Percentiles rank a stretch among this genome's conserved stretches.
Conservation (phyloP, 73 alveolate genomes). For the Paramecium biaurelia region DNA sequence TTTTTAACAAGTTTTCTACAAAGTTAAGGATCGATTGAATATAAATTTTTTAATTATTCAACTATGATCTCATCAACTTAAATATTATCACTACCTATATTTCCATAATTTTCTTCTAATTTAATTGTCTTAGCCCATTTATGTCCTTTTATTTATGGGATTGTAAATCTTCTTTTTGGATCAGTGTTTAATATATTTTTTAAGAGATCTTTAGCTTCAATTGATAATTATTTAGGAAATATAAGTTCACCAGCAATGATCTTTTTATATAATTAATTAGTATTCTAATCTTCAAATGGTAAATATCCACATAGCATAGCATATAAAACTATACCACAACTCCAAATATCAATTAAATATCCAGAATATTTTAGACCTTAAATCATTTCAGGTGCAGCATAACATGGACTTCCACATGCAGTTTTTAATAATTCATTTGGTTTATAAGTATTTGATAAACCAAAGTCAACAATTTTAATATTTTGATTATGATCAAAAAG, state of each 20-base stretch:
- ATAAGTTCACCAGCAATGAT: slow-evolving; percentile 71
- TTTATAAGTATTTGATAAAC: slow-evolving; percentile 53
- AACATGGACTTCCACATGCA: slow-evolving; percentile 99
- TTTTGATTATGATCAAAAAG: slow-evolving; percentile 85
- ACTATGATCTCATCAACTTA: slow-evolving; percentile 50
- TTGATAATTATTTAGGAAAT: slow-evolving; percentile 67
- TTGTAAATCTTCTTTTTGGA: slow-evolving; percentile 84
- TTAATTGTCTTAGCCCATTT: slow-evolving; percentile 84
- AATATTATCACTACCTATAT: slow-evolving; percentile 68
- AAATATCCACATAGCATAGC: slow-evolving; percentile 97
- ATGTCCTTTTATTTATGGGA: slow-evolving; percentile 89
- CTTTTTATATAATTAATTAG: slow-evolving; percentile 81
- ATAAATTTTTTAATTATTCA: neutral
- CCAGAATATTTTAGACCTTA: slow-evolving; percentile 93
- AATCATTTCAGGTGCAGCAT: slow-evolving; percentile 99
- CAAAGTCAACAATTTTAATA: slow-evolving; percentile 74
- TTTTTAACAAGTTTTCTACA: slow-evolving; percentile 12
- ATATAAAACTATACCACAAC: slow-evolving; percentile 95
- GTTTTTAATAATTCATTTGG: slow-evolving; percentile 74
- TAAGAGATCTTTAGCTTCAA: slow-evolving; percentile 78
- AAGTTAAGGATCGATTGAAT: neutral
- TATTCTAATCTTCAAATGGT: slow-evolving; percentile 96
- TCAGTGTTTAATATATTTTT: slow-evolving; percentile 84
- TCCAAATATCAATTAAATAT: slow-evolving; percentile 93
- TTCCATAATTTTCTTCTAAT: slow-evolving; percentile 47